phyloP scores from a whole-genome alignment of 495 filamentous ascomycete genomes.

The Sphaerosporella brunnea region DNA sequence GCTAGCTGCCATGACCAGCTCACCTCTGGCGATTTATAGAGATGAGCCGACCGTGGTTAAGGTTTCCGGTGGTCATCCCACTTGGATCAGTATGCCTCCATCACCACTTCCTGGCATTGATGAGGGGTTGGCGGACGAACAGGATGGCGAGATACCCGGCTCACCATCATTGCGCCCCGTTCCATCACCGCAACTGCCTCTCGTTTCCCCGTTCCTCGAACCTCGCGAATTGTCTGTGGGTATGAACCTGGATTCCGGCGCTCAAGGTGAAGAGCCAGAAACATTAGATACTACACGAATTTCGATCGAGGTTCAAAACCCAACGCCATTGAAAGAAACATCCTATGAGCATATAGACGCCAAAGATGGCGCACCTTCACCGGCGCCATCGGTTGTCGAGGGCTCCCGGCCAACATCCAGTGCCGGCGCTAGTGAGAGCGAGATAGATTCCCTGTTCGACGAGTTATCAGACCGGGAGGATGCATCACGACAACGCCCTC shows the following conservation, averaged over 20 bases:
- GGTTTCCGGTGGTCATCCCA: not conserved
- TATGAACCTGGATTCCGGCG: not conserved
- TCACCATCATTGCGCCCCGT: slow-evolving; percentile 24
- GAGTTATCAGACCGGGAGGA: slow-evolving; percentile 18
- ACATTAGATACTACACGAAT: too few relatives aligned
- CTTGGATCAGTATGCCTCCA: slow-evolving; percentile 13
- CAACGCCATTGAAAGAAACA: not conserved
- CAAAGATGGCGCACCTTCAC: not conserved
- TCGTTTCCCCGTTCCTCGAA: slow-evolving; percentile 23
- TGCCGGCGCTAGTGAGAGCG: slow-evolving; percentile 8
- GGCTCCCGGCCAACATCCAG: not conserved
- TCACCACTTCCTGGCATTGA: slow-evolving; percentile 15
- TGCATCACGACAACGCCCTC: not conserved
- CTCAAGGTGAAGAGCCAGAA: not conserved
- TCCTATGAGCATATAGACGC: not conserved
- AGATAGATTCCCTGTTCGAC: slow-evolving; percentile 24
- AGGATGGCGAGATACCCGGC: slow-evolving; percentile 9
- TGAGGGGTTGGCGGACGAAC: not conserved
- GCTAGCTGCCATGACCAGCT: not conserved
- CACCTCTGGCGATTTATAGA: not conserved
- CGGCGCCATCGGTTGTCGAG: not conserved
- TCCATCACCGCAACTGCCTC: slow-evolving; percentile 20
- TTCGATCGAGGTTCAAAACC: too few relatives aligned
- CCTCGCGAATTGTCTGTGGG: slow-evolving; percentile 16
- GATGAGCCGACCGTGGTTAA: slow-evolving; percentile 1